Conservation (phyloP, 306 rosid genomes). For the Fagus sylvatica region DNA sequence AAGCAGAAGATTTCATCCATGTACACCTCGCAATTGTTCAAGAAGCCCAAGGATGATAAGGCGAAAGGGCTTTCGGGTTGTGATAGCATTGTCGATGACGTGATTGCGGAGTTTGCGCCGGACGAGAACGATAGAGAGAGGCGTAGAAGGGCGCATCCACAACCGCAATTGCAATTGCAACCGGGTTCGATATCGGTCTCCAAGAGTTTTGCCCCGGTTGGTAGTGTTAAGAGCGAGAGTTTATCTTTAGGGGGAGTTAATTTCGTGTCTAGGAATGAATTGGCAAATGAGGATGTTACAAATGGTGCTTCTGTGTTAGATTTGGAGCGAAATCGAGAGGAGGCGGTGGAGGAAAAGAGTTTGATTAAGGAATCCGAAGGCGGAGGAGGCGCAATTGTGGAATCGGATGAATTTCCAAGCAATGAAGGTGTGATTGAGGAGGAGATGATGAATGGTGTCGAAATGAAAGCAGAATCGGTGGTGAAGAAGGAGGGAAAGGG, state of each 20-base stretch:
- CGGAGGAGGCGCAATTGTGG: conserved; percentile 8
- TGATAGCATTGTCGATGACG: conserved; percentile 80
- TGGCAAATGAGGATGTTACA: neutral
- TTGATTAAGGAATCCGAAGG: conserved; percentile 20
- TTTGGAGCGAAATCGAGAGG: conserved; percentile 28
- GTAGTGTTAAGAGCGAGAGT: conserved; percentile 24
- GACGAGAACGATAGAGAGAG: conserved; percentile 70
- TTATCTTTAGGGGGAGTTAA: conserved; percentile 19
- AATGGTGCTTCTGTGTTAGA: conserved; percentile 28
- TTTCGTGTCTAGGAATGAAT: conserved; percentile 20
- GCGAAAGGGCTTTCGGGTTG: conserved; percentile 33
- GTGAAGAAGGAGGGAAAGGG: conserved; percentile 40
- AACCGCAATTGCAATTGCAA: neutral
- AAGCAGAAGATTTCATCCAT: conserved; percentile 77
- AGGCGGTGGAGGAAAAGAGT: conserved; percentile 18
- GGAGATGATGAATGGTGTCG: conserved; percentile 31
- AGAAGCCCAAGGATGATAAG: conserved; percentile 64
- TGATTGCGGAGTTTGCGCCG: conserved; percentile 83
- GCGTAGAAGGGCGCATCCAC: conserved; percentile 51
- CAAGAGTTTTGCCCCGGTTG: conserved; percentile 21
- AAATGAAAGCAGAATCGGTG: conserved; percentile 36
- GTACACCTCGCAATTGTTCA: conserved; percentile 77
- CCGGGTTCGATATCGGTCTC: conserved; percentile 3
- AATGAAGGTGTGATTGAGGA: conserved; percentile 36
- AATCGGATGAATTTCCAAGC: conserved; percentile 20